Conservation (phyloP, 1,284 basidiomycete species). For the Pterula multifida region DNA sequence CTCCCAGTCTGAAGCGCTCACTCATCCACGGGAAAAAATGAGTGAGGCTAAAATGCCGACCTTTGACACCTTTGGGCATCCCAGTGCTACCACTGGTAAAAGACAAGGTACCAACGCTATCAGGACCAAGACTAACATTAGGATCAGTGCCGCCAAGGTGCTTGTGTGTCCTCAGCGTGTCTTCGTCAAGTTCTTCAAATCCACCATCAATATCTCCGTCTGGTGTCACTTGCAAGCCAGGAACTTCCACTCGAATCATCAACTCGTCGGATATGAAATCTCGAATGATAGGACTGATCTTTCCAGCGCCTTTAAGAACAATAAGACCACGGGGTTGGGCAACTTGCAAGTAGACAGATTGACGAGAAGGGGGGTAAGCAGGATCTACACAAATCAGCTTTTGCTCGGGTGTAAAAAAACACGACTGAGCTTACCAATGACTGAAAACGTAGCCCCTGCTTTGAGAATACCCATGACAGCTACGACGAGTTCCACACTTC, state of each 20-base stretch:
- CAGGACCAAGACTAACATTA: conserved; percentile 81
- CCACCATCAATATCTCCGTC: conserved; percentile 66
- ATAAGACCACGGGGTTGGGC: conserved; percentile 90
- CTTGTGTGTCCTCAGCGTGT: conserved; percentile 42
- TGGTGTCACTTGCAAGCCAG: conserved; percentile 70
- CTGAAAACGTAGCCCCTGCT: conserved; percentile 94
- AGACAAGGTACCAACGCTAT: conserved; percentile 89
- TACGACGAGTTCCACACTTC: conserved; percentile 93
- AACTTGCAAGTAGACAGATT: conserved; percentile 93
- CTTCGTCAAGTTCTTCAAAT: conserved; percentile 21
- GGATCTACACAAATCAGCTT: conserved; percentile 51
- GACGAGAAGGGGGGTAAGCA: conserved; percentile 89
- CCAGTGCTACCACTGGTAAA: conserved; percentile 98
- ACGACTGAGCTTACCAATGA: conserved; percentile 62
- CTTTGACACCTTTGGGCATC: conserved; percentile 95
- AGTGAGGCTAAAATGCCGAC: conserved; percentile 91
- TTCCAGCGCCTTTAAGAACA: conserved; percentile 86
- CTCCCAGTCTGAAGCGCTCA: conserved; percentile 68
- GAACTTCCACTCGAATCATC: conserved; percentile 85
- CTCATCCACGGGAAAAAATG: conserved; percentile 99
- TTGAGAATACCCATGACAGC: conserved; percentile 97
- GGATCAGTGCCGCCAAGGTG: conserved; percentile 63
- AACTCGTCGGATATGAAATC: conserved; percentile 78
- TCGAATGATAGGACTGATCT: conserved; percentile 72
- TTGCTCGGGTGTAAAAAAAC: conserved; percentile 8